phyloP scores from a whole-genome alignment of 2,329 filamentous ascomycete genomes.

The Ophiostoma quercus region DNA sequence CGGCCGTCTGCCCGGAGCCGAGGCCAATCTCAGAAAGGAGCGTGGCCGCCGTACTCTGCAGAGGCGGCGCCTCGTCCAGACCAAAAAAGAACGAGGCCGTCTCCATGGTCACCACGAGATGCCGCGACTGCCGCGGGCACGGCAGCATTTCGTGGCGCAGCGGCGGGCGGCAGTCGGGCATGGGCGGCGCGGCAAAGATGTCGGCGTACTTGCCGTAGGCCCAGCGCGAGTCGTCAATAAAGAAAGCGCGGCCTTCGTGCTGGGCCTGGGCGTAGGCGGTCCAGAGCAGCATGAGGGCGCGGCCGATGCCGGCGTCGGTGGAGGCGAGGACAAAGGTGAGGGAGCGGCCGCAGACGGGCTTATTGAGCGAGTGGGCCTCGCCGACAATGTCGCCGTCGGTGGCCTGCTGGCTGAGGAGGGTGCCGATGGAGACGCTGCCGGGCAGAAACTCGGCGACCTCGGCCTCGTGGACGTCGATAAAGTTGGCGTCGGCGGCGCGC shows the following conservation, averaged over 20 bases:
- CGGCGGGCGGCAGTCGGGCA: conserved; percentile 63
- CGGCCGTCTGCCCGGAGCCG: neutral
- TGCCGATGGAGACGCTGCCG: conserved; percentile 38
- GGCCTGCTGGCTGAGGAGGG: conserved; percentile 29
- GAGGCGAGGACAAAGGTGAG: conserved; percentile 76
- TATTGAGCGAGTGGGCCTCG: conserved; percentile 40
- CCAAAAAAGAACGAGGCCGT: conserved; percentile 59
- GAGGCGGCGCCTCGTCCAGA: conserved; percentile 23
- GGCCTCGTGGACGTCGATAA: conserved; percentile 69
- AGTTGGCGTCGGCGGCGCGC: conserved; percentile 52
- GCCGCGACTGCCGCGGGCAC: conserved; percentile 69
- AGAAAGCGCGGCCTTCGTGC: conserved; percentile 69
- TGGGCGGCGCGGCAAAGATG: conserved; percentile 64
- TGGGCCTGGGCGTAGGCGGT: conserved; percentile 74
- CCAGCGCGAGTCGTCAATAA: conserved; percentile 80
- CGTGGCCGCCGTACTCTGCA: neutral
- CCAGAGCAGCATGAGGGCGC: conserved; percentile 74
- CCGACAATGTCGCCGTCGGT: conserved; percentile 42
- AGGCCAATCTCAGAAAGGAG: conserved; percentile 9
- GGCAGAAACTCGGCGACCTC: conserved; percentile 60
- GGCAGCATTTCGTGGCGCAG: conserved; percentile 71
- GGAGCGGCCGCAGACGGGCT: conserved; percentile 60
- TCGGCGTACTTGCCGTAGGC: conserved; percentile 69
- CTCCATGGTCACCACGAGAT: conserved; percentile 67
- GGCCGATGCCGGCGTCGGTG: conserved; percentile 69